Percentiles rank a stretch among this genome's conserved stretches.
These are phyloP conservation scores for Penstemon barbatus DNA, from an alignment of 257 asterid species.

Conservation along the genomic window DNA sequence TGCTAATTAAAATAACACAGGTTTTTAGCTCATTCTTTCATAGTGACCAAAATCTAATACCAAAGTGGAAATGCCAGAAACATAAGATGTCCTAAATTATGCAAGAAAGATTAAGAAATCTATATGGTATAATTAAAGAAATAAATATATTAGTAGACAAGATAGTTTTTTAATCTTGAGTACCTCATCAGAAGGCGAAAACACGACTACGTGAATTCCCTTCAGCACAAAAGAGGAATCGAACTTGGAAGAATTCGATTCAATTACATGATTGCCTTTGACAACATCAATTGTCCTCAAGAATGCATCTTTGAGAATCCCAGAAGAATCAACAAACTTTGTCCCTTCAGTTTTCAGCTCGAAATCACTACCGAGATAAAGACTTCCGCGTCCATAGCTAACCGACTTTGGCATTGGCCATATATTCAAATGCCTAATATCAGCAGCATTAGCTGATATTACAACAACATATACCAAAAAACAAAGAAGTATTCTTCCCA, in stretches of 20 bases:
- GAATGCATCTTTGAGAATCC: slow-evolving; percentile 77
- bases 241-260: slow-evolving; percentile 41
- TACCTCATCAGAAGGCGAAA: slow-evolving; percentile 77
- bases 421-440: slow-evolving; percentile 46
- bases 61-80: not conserved
- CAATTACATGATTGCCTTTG: slow-evolving; percentile 54
- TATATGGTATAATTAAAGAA: not conserved
- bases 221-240: slow-evolving; percentile 52
- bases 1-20: too few species aligned
- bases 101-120: not conserved
- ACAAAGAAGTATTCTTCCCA: slow-evolving; percentile 44
- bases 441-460: slow-evolving; percentile 41
- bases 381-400: slow-evolving; percentile 51
- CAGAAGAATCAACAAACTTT: slow-evolving; percentile 69
- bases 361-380: slow-evolving; percentile 54
- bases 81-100: not conserved
- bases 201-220: slow-evolving; percentile 67
- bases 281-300: slow-evolving; percentile 46
- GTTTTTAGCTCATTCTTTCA: not conserved
- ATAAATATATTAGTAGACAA: not conserved
- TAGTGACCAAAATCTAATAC: not conserved
- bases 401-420: slow-evolving; percentile 95
- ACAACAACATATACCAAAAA: slow-evolving; percentile 36
- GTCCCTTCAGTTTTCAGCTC: slow-evolving; percentile 71
- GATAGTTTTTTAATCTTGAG: not conserved